Conservation (phyloP, 768 basidiomycete genomes). For the Coprinopsis sp. region DNA sequence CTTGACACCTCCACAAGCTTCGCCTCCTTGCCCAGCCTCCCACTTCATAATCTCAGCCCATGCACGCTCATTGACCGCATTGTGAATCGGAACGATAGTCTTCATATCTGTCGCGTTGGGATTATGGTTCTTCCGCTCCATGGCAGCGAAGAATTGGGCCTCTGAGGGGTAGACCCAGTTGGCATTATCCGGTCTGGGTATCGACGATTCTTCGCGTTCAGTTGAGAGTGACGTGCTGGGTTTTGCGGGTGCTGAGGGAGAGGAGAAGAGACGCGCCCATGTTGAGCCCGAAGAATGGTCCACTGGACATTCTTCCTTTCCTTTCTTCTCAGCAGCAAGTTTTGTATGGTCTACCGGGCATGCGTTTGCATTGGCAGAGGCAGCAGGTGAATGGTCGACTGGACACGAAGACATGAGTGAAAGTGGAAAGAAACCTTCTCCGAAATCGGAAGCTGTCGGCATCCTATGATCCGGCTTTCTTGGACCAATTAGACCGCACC, state of each 20-base stretch:
- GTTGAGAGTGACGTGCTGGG: slow-evolving; percentile 45
- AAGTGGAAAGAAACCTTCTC: slow-evolving; percentile 13
- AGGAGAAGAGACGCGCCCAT: slow-evolving; percentile 40
- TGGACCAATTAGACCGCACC: too few species aligned
- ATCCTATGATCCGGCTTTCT: too few species aligned
- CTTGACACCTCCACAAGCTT: slow-evolving; percentile 74
- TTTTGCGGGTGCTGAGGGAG: slow-evolving; percentile 14
- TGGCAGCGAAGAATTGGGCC: slow-evolving; percentile 97
- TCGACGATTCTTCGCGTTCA: slow-evolving; percentile 81
- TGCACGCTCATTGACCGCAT: slow-evolving; percentile 94
- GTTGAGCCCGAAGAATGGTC: slow-evolving; percentile 35
- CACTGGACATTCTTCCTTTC: slow-evolving; percentile 32
- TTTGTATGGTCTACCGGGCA: slow-evolving; percentile 68
- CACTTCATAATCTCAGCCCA: slow-evolving; percentile 81
- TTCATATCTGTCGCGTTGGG: slow-evolving; percentile 89
- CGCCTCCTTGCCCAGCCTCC: slow-evolving; percentile 79
- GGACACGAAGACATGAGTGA: slow-evolving; percentile 38
- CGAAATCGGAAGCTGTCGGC: too few species aligned
- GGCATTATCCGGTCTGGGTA: slow-evolving; percentile 65
- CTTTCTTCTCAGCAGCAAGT: slow-evolving; percentile 4
- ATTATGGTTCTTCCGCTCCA: slow-evolving; percentile 90
- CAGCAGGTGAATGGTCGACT: slow-evolving; percentile 36
- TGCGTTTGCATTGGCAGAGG: slow-evolving; percentile 23
- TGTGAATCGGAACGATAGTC: slow-evolving; percentile 96
- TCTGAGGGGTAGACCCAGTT: slow-evolving; percentile 99